Evolutionary conservation across 805 yeast genomes (phyloP), one percentile per base, ranked within the genome.

Genomic region (Sugiyamaella valdiviana): DNA sequence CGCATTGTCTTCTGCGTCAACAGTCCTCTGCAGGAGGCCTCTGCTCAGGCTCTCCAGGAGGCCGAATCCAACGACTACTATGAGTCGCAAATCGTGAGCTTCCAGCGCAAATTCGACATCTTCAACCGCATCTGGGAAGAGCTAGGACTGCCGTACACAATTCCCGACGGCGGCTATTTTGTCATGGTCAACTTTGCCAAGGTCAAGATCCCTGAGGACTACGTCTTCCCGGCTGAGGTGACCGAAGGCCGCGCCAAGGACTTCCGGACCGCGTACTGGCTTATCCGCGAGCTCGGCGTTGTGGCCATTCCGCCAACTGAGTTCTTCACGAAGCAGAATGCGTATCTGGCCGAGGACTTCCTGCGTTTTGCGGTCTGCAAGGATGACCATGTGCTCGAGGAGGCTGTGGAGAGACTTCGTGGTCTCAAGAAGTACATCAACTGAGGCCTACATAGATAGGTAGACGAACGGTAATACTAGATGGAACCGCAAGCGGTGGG

Each of bases 271-370:
- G 95, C 96, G 0, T 87, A 86, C 68, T 93, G 98, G 97, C 74
- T 93, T 51, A 88, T 89, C 60, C 82, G 80, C 63, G 95, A 89
- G 63, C 65, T 91, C 50, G 99, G 99, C 9, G 95, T 93, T 37
- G 98, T 93, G 17, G 84, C 95, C 3, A 93, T 93, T 55, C 99
- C 99, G 9, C 98, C 98, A 23, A 84, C 96, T n/a, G 98, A 91
- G 67, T 93, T 93, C 62, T 80, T 86, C 60, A 76, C 81, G 39
- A 77, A 80, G 7, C 80, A 78, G 51, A 80, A 84, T 55, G 89
- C 85, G 26, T 72, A 77, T 48, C 79, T 82, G 15, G 89, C 91
- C 48, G 95, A 90, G 63, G 82, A 86, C 58, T 78, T 88, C 63
- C 71, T 93, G 52, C 80, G 99, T 62, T 90, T 93, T 65, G 98